These are phyloP conservation scores for Nematodospora valgi DNA, from an alignment of 805 yeast species.

Conservation along the genomic window DNA sequence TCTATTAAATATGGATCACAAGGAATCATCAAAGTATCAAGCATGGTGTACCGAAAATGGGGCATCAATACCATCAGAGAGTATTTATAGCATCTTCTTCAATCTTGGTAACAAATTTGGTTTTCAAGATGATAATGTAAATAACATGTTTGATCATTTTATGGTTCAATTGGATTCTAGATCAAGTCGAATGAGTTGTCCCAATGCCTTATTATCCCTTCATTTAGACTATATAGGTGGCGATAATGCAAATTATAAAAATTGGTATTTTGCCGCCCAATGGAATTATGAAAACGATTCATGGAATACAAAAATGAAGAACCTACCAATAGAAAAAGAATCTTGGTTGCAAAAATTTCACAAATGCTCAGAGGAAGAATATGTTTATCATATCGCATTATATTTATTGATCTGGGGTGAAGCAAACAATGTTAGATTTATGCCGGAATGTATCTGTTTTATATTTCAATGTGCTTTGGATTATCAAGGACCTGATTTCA, in stretches of 20 bases:
- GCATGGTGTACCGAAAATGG: slow-evolving; percentile 27
- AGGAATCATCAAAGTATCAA: slow-evolving; percentile 4
- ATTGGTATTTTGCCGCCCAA: slow-evolving; percentile 91
- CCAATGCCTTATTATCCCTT: slow-evolving; percentile 65
- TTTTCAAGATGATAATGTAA: slow-evolving; percentile 74
- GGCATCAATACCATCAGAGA: slow-evolving; percentile 31
- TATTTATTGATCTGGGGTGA: slow-evolving; percentile 73
- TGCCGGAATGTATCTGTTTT: slow-evolving; percentile 42
- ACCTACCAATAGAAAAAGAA: slow-evolving; percentile 30
- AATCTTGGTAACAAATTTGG: slow-evolving; percentile 68
- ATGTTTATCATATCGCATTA: slow-evolving; percentile 62
- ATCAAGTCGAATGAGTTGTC: slow-evolving; percentile 72
- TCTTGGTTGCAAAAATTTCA: slow-evolving; percentile 70
- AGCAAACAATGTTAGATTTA: slow-evolving; percentile 59
- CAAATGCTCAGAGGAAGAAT: slow-evolving; percentile 48
- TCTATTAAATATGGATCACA: no score
- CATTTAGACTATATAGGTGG: slow-evolving; percentile 96
- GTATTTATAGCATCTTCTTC: slow-evolving; percentile 58
- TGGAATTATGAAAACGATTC: slow-evolving; percentile 60
- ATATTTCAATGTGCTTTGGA: slow-evolving; percentile 21
- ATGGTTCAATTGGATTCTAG: slow-evolving; percentile 84
- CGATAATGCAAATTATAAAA: slow-evolving; percentile 76
- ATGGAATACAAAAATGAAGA: slow-evolving; percentile 16
- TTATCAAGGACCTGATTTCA: slow-evolving; percentile 2
- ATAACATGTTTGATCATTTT: slow-evolving; percentile 78